Percentiles rank a stretch among this genome's conserved stretches.
Evolutionary conservation across 768 basidiomycete species (phyloP).

Genomic region (Auricularia auricula-judae): DNA sequence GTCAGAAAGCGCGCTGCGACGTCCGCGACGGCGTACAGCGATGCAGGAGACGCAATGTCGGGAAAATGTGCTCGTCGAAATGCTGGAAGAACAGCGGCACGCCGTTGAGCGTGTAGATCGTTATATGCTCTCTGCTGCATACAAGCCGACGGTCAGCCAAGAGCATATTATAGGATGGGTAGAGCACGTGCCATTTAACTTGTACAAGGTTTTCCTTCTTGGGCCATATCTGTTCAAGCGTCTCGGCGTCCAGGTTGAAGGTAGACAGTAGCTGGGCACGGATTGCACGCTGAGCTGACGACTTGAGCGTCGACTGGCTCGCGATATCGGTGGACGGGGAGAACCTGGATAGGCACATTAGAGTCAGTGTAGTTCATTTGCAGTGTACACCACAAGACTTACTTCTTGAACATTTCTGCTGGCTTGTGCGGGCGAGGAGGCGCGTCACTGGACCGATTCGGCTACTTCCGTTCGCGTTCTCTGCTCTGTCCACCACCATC

Average conservation of each 20-base stretch:
- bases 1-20: constrained; percentile 1
- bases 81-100: constrained; percentile 94
- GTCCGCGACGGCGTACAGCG: constrained; percentile 53
- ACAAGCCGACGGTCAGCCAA: constrained; percentile 16
- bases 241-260: constrained; percentile 70
- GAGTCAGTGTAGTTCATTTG: neutral
- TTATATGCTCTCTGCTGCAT: constrained; percentile 84
- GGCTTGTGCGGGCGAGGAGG: neutral
- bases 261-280: constrained; percentile 70
- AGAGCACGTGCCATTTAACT: constrained; percentile 73
- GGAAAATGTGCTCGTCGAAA: constrained; percentile 86
- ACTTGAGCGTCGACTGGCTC: constrained; percentile 84
- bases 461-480: neutral
- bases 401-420: neutral
- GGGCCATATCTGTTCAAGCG: constrained; percentile 89
- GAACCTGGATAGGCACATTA: constrained; percentile 22
- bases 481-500: neutral
- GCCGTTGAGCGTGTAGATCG: constrained; percentile 79
- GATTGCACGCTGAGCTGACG: constrained; percentile 86
- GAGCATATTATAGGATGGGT: neutral
- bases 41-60: constrained; percentile 82
- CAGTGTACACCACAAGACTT: neutral
- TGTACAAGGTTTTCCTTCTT: constrained; percentile 94
- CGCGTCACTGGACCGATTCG: neutral
- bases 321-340: constrained; percentile 60